Percentiles rank a stretch among this genome's conserved stretches.
Evolutionary conservation across 164 flowering plant species (phyloP).

Genomic region (Akebia trifoliata): DNA sequence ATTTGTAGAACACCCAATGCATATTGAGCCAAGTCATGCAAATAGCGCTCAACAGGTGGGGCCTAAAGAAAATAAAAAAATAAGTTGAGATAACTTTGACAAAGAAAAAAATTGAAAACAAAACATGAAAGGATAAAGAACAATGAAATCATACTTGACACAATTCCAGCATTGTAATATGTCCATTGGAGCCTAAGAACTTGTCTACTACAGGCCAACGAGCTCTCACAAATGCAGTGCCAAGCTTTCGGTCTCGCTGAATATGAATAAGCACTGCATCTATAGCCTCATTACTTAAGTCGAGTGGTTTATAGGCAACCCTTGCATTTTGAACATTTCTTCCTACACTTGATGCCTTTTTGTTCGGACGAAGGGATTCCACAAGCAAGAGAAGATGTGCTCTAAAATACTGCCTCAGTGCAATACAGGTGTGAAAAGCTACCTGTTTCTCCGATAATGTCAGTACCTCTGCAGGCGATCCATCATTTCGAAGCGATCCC

Average conservation of each 20-base stretch:
- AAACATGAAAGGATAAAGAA: neutral
- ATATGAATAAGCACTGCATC: conserved; percentile 75
- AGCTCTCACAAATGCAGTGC: conserved; percentile 73
- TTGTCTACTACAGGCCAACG: conserved; percentile 79
- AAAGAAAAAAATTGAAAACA: conserved; percentile 4
- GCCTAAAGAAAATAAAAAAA: conserved; percentile 43
- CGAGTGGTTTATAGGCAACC: conserved; percentile 88
- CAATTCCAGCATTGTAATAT: conserved; percentile 74
- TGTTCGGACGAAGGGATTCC: conserved; percentile 87
- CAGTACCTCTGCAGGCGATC: conserved; percentile 72
- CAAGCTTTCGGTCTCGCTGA: conserved; percentile 86
- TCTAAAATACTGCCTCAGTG: conserved; percentile 88
- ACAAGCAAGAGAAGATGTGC: conserved; percentile 91
- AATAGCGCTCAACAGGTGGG: conserved; percentile 80
- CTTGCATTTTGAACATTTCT: conserved; percentile 56
- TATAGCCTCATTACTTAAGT: conserved; percentile 80
- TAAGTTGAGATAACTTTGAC: neutral
- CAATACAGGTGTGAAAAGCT: conserved; percentile 86
- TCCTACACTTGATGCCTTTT: conserved; percentile 57
- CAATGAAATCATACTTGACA: conserved; percentile 53
- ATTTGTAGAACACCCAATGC: conserved; percentile 86
- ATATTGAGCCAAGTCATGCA: conserved; percentile 93
- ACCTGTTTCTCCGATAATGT: conserved; percentile 93
- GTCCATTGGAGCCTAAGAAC: conserved; percentile 67
- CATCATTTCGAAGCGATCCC: conserved; percentile 65